A percentile compares a stretch with the other conserved stretches of the same genome.
Conservation (phyloP, 2,329 filamentous ascomycete genomes). For the Aureobasidium melanogenum region DNA sequence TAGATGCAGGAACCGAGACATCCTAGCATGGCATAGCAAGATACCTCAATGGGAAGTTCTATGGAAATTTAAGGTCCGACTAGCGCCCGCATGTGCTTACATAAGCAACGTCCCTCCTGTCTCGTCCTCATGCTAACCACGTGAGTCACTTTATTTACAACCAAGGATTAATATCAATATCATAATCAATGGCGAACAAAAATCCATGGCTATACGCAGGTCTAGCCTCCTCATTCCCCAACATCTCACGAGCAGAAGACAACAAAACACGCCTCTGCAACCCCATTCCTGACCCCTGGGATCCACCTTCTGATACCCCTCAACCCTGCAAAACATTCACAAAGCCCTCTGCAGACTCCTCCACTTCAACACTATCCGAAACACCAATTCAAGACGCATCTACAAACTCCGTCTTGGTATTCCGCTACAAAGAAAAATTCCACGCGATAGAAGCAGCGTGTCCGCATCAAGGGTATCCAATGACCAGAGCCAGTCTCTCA, state of each 20-base stretch:
- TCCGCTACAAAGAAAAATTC: slow-evolving; percentile 54
- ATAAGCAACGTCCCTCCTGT: neutral
- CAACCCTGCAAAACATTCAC: slow-evolving; percentile 49
- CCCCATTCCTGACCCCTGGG: neutral
- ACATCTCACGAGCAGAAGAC: slow-evolving; percentile 40
- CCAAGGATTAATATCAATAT: neutral
- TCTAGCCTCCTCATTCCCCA: slow-evolving; percentile 46
- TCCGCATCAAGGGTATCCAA: slow-evolving; percentile 58
- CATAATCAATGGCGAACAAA: neutral
- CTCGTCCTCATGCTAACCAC: neutral
- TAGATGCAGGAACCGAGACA: no score
- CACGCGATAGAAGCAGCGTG: slow-evolving; percentile 65
- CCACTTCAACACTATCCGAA: slow-evolving; percentile 2
- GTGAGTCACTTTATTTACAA: neutral
- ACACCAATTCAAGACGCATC: slow-evolving; percentile 33
- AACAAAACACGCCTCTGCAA: slow-evolving; percentile 31
- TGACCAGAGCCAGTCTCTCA: slow-evolving; percentile 54
- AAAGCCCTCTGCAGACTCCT: slow-evolving; percentile 14
- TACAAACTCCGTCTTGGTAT: slow-evolving; percentile 46
- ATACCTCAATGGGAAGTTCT: no score
- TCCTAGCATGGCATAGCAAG: no score
- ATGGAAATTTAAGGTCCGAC: neutral
- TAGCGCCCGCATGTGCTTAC: neutral
- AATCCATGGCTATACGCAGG: slow-evolving; percentile 47
- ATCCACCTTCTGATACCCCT: neutral